Base-by-base conservation (phyloP, 1,139 yeast species). In the Pichia sp. region DNA sequence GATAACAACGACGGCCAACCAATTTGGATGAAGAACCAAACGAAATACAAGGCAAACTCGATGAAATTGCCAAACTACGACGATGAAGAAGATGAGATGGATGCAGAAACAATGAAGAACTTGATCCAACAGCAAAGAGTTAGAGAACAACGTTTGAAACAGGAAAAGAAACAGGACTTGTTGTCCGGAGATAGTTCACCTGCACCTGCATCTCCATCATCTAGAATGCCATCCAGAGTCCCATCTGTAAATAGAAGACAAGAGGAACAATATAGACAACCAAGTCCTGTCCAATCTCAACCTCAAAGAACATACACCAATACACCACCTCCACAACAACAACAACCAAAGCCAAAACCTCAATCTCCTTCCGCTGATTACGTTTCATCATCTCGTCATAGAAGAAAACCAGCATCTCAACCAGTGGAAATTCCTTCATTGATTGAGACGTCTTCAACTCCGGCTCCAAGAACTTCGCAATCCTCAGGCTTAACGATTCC, bases 11-110 rank as follows among this genome's bases (percentile, higher is more conserved):
- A 73, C 46, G 76, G 77, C 15, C 67, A 76, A 51, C 96, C 96
- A 0, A 81, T 85, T 3, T 88, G 96, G 96, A 84, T 88, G 93
- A 74, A 72, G 50, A 75, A 78, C 53, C 83, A 77, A 58, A 73
- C 67, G 40, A 71, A 61, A 58, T 76, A 79, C 60, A 77, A 74
- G 50, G 60, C 61, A 1, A 75, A 73, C 44, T 69, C 72, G 35
- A 68, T 63, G 48, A 56, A 56, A 33, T 63, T 67, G 12, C 76
- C 75, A 2, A 72, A 62, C n/a, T n/a, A n/a, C n/a, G n/a, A n/a
- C 12, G 43, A 40, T 12, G 36, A 31, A 19, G 35, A 38, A 7
- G 55, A 53, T 24, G 81, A 76, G 49, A 67, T 76, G 48, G 70
- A 76, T 48, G 65, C 62, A 28, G 76, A 70, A 6, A 72, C 71